These are phyloP conservation scores for Seminavis robusta DNA, from an alignment of 108 stramenopile species.

Conservation along the genomic window DNA sequence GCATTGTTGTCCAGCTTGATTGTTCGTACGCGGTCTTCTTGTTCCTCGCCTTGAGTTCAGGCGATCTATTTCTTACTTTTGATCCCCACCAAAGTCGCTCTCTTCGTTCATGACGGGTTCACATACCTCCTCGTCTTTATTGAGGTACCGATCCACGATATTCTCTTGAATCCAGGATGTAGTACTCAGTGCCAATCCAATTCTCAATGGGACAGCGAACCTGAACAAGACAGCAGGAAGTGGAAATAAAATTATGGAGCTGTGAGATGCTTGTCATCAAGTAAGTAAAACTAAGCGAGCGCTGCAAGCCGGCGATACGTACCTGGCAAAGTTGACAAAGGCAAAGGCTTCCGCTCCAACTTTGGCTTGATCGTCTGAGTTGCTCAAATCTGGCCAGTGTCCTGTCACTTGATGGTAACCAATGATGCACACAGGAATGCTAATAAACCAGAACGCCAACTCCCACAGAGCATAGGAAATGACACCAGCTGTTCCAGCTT, in stretches of 20 bases:
- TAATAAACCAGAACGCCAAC: slow-evolving; percentile 73
- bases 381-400: slow-evolving; percentile 76
- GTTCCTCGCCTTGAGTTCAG: too few species aligned
- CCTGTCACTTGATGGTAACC: slow-evolving; percentile 67
- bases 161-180: slow-evolving; percentile 78
- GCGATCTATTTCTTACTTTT: too few species aligned
- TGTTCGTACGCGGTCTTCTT: too few species aligned
- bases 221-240: too few species aligned
- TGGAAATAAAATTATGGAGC: too few species aligned
- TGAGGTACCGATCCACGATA: slow-evolving; percentile 61
- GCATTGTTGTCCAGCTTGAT: too few species aligned
- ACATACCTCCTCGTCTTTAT: slow-evolving; percentile 5
- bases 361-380: slow-evolving; percentile 70
- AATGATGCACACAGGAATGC: slow-evolving; percentile 69
- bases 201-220: slow-evolving; percentile 83
- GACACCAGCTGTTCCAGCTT: slow-evolving; percentile 70
- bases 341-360: slow-evolving; percentile 85
- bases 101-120: too few species aligned
- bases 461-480: slow-evolving; percentile 80
- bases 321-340: slow-evolving; percentile 89
- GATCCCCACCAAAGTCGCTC: too few species aligned
- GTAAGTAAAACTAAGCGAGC: too few species aligned
- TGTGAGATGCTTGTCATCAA: too few species aligned
- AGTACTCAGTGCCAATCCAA: slow-evolving; percentile 78
- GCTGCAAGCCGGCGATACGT: too few species aligned